phyloP scores from a whole-genome alignment of 148 eudicot genomes.

The Silene uniflora region DNA sequence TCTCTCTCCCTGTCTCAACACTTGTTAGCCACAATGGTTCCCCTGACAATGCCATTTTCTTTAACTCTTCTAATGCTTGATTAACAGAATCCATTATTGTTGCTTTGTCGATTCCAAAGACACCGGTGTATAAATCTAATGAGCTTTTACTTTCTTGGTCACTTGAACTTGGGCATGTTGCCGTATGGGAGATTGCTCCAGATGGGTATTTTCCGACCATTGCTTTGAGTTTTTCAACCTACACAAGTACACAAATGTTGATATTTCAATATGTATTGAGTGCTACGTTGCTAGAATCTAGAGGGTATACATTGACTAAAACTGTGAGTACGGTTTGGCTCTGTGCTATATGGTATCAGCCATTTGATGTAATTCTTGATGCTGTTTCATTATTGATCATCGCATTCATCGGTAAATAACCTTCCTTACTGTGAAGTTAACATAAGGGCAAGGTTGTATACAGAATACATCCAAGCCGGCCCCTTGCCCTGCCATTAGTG shows the following conservation, averaged over 20 bases:
- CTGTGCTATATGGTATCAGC: too few species aligned
- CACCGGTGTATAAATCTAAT: conserved; percentile 57
- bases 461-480: too few species aligned
- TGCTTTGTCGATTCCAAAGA: conserved; percentile 62
- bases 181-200: conserved; percentile 50
- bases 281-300: too few species aligned
- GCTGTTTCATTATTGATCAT: too few species aligned
- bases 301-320: too few species aligned
- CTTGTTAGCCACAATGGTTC: conserved; percentile 86
- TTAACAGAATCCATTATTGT: conserved; percentile 53
- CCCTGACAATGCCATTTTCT: conserved; percentile 67
- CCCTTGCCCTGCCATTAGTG: too few species aligned
- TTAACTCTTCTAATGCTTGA: conserved; percentile 58
- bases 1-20: conserved; percentile 76
- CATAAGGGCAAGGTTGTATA: too few species aligned
- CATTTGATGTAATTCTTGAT: too few species aligned
- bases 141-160: conserved; percentile 60
- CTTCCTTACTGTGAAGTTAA: too few species aligned
- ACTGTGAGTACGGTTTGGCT: too few species aligned
- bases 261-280: too few species aligned
- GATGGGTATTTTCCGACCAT: conserved; percentile 47
- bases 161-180: conserved; percentile 50
- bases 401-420: too few species aligned
- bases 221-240: conserved; percentile 76
- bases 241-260: conserved; percentile 7